A percentile compares a stretch with the other conserved stretches of the same genome.
Evolutionary conservation across 768 basidiomycete species (phyloP).

Genomic region (Boletus huronensis): DNA sequence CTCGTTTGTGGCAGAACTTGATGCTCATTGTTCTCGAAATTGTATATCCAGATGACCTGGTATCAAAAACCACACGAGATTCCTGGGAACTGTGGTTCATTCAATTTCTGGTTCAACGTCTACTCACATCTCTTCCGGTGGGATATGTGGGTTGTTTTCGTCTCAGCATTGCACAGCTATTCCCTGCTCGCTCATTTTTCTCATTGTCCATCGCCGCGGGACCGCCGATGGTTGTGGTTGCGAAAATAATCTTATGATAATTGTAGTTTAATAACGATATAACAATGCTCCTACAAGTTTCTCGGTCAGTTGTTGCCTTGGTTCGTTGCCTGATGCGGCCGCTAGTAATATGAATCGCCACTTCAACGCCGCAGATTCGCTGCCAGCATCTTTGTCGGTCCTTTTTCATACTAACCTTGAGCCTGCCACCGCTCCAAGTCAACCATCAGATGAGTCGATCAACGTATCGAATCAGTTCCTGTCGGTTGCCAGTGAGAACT

Average conservation of each 20-base stretch:
- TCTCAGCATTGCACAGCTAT: not conserved
- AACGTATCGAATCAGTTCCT: not conserved
- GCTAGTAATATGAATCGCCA: not conserved
- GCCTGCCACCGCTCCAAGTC: not conserved
- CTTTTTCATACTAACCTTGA: not conserved
- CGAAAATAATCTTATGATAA: not conserved
- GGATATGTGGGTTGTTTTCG: not conserved
- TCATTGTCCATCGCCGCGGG: not conserved
- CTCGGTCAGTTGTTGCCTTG: too few relatives aligned
- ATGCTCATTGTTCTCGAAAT: not conserved
- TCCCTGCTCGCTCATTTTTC: too few relatives aligned
- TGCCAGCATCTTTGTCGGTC: not conserved
- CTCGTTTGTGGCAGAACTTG: not conserved
- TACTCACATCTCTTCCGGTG: not conserved
- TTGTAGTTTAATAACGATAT: not conserved
- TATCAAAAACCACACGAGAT: not conserved
- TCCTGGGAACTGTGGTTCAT: not conserved
- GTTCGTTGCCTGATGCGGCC: not conserved
- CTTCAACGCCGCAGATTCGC: not conserved
- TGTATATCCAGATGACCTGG: not conserved
- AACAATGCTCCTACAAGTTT: not conserved
- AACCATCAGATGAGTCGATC: not conserved
- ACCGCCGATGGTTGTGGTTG: not conserved
- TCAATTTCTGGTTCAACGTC: not conserved
- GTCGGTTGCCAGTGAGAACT: not conserved